Evolutionary conservation across 2,329 filamentous ascomycete species (phyloP), one percentile per base, ranked within the genome.

Genomic region (Claviceps humidiphila): DNA sequence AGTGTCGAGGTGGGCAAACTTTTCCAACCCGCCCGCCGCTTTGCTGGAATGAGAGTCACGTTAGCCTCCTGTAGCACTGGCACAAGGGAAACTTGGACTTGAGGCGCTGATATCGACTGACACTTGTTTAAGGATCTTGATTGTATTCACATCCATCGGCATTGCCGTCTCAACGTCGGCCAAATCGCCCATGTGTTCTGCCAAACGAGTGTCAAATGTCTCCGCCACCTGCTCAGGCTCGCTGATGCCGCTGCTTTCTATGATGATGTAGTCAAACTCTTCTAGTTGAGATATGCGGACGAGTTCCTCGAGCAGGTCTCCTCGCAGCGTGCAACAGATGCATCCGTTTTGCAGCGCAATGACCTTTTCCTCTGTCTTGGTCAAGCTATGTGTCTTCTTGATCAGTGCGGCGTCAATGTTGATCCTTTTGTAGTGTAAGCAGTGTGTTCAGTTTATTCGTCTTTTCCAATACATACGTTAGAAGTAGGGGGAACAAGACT

Each of bases 161-260:
- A 61, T 60, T 0, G 60, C 60, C 2, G 60, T 61, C 1, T 61
- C 61, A 0, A 60, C 56, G 0, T 67, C 63, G 0, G 63, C 63
- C 53, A 72, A 59, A 16, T 54, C 58, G 41, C 65, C 63, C 63
- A 74, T 73, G 51, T 73, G 70, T 49, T 75, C 71, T 2, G 72
- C 74, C 60, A 76, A 74, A 42, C 73, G 76, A 5, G 73, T 67
- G 38, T 83, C 82, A 58, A 87, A 87, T 0, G 82, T 87, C 69
- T 87, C 84, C 0, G 84, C 84, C 0, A 88, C 84, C 58, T 87
- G 84, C 67, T 85, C 81, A 0, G 81, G 83, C 63, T 86, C 82
- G 58, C 82, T 86, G 56, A 87, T 85, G 0, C 84, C 82, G 2
- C 77, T 84, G 60, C 81, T 85, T 64, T 87, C 84, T 43, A 86